phyloP scores from a whole-genome alignment of 148 eudicot species.

The Chenopodium berlandieri region DNA sequence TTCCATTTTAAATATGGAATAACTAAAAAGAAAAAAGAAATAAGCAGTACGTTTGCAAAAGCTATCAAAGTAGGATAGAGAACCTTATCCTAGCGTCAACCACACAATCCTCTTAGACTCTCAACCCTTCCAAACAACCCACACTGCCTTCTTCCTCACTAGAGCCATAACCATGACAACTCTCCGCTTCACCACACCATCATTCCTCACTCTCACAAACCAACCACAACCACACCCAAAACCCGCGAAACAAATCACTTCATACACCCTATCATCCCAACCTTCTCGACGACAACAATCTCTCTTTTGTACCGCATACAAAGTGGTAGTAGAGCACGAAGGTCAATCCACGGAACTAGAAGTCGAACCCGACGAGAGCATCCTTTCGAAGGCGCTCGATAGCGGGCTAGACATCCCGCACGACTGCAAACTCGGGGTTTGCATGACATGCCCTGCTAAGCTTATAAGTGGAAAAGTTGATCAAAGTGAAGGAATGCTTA shows the following conservation, averaged over 20 bases:
- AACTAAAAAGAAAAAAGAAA: too few species aligned
- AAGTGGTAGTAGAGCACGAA: constrained; percentile 63
- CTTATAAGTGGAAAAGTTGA: constrained; percentile 67
- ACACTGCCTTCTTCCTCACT: background rate
- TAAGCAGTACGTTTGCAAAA: too few species aligned
- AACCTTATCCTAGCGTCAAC: constrained; percentile 11
- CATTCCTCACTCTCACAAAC: constrained; percentile 31
- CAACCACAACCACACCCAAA: constrained; percentile 21
- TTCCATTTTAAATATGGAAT: too few species aligned
- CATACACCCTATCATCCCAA: background rate
- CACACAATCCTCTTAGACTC: constrained; percentile 10
- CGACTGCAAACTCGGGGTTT: constrained; percentile 93
- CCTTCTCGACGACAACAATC: constrained; percentile 5
- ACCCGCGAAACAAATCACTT: background rate
- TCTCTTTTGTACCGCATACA: constrained; percentile 40
- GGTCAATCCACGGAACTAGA: constrained; percentile 61
- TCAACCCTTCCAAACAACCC: constrained; percentile 4
- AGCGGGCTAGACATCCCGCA: constrained; percentile 58
- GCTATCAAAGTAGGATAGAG: background rate
- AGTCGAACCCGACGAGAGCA: constrained; percentile 79
- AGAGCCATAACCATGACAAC: constrained; percentile 34
- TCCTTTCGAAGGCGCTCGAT: constrained; percentile 69
- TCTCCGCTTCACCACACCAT: constrained; percentile 39
- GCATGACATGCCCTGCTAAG: constrained; percentile 95
- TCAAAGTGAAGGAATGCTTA: constrained; percentile 93